Evolutionary conservation across 2,329 filamentous ascomycete genomes (phyloP), one percentile per base, ranked within the genome.

Genomic region (Trichothecium roseum): DNA sequence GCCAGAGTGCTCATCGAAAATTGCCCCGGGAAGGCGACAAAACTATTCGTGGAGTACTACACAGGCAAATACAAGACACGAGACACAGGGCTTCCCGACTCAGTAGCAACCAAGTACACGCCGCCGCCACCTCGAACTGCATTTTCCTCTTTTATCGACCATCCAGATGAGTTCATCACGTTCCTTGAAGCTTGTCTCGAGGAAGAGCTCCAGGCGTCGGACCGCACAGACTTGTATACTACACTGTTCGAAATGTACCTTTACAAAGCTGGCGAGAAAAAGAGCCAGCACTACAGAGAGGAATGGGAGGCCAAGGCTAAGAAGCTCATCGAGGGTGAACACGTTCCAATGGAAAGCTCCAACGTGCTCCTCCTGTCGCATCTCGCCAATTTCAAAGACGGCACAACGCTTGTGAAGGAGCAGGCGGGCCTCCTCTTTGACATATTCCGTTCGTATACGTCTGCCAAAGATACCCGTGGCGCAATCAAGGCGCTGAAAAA

Each of bases 181-280:
- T 98, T 98, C 53, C 68, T 98, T 0, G 89, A 98, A 58, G 86
- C 87, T 5, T 88, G 89, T 41, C 72, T 94, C 5, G 65, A 78
- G 34, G 80, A 87, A 15, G 70, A 73, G 16, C 59, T 94, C n/a
- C 77, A 76, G 15, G 69, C 83, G 26, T 71, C 77, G 8, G 84
- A 95, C 52, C 83, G 78, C 43, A 74, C 81, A 2, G 93, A 98
- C 55, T 69, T 98, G 13, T 91, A 91, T 51, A 96, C 89, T 0
- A 95, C 93, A 0, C 59, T 98, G 12, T 96, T 98, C 52, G 93
- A 98, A 57, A 96, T 98, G 83, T 98, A 96, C 52, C 66, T 98
- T 8, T 84, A 94, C 56, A 91, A 87, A 48, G 84, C 89, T 16
- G 82, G 78, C 40, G 75, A 80, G 39, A 81, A 81, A 50, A 84